phyloP scores from a whole-genome alignment of 129 eudicot genomes.

The Flaveria sonorensis region DNA sequence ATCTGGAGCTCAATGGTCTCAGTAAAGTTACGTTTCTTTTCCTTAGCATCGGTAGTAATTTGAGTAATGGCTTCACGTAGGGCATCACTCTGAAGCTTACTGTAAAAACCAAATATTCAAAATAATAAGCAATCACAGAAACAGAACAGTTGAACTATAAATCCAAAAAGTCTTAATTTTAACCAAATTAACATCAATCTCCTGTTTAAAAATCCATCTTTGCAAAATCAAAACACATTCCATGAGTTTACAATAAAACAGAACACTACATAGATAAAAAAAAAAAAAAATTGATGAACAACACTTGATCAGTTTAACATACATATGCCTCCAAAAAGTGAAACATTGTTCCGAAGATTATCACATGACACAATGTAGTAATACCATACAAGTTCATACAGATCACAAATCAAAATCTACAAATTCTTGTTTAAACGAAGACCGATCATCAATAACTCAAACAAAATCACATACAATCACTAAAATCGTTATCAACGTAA shows the following conservation, averaged over 20 bases:
- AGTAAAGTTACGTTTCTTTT: conserved; percentile 48
- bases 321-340: background rate
- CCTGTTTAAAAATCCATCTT: background rate
- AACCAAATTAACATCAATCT: background rate
- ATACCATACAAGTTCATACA: background rate
- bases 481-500: background rate
- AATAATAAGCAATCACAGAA: background rate
- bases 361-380: background rate
- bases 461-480: background rate
- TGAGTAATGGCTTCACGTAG: conserved; percentile 55
- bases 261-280: too few relatives aligned
- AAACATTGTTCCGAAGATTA: background rate
- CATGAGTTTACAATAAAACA: background rate
- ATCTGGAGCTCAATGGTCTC: conserved; percentile 61
- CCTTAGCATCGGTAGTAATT: conserved; percentile 42
- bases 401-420: background rate
- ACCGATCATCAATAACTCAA: background rate
- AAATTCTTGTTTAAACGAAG: background rate
- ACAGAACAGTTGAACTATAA: background rate
- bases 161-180: background rate
- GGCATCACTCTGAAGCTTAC: conserved; percentile 62
- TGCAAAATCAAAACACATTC: background rate
- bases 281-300: too few relatives aligned
- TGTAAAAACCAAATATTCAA: conserved; percentile 8
- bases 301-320: background rate